Evolutionary conservation across 257 asterid genomes (phyloP).

Genomic region (Knoxia roxburghii): DNA sequence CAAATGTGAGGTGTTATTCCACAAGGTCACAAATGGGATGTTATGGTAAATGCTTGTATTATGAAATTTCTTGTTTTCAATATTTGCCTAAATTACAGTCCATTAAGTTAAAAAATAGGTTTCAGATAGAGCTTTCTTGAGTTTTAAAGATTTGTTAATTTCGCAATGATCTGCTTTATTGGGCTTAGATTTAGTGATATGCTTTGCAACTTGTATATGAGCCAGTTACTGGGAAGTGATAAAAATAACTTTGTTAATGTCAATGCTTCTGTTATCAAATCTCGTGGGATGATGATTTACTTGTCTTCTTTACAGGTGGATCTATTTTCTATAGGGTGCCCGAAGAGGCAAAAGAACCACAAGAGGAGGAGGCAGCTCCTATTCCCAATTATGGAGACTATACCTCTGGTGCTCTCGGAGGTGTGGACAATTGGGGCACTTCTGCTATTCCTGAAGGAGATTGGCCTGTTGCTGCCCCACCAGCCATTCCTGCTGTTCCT

Average conservation of each 20-base stretch:
- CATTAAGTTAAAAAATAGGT: no score
- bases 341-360: constrained; percentile 32
- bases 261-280: not conserved
- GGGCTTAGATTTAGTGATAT: no score
- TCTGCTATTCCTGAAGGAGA: constrained; percentile 20
- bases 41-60: constrained; percentile 21
- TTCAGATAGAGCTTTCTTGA: no score
- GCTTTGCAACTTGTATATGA: no score
- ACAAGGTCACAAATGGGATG: no score
- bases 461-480: no score
- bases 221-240: no score
- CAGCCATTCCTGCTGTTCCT: constrained; percentile 12
- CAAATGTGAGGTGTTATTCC: no score
- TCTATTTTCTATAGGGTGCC: constrained; percentile 36
- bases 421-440: constrained; percentile 20
- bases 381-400: constrained; percentile 17
- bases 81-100: not conserved
- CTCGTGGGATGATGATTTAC: no score
- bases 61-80: not conserved
- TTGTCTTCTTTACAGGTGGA: constrained; percentile 29
- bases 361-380: constrained; percentile 28
- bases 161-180: not conserved
- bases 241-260: no score
- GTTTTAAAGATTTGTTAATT: no score
- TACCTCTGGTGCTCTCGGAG: constrained; percentile 15